Evolutionary conservation across 441 rosid species (phyloP), one percentile per base, ranked within the genome.

Genomic region (Cnidoscolus chayamansa): DNA sequence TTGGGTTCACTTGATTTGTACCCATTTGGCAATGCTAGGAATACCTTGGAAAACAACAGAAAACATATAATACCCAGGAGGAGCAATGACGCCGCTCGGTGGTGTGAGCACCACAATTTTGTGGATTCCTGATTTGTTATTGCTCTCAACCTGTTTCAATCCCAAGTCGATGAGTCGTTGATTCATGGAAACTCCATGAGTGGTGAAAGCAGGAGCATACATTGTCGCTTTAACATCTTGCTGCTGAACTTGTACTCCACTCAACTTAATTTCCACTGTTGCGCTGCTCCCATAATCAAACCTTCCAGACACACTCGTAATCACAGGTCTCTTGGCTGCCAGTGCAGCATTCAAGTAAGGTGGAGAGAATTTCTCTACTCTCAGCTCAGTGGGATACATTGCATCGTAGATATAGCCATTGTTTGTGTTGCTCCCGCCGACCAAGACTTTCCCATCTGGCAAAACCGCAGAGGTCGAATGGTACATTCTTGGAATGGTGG

Each of bases 401-500:
- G 79, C 85, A 10, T 81, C 15, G 35, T 76, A 78, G 9, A 73
- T 0, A 75, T 90, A 87, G 3, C 87, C 87, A 7, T 87, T 73
- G 69, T 86, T 81, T 0, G 90, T 85, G 83, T 88, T 88, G 82
- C 92, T 88, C 15, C 96, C 96, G 0, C 83, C 89, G 0, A 90
- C 81, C 0, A 90, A 80, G 66, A 90, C 50, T 65, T 73, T 83
- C 0, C 85, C 87, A 9, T 90, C 90, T 0, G 93, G 91, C 3
- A 90, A 79, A 15, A 88, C 56, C 1, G 61, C 80, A 30, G 85
- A 77, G 11, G 84, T 35, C 8, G 96, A 84, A 70, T 90, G 96
- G 74, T 90, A 88, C 93, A 88, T 84, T 66, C 92, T 86, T 2
- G 93, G 70, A 35, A 90, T 88, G 5, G 30, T 71, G 0, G 83